A percentile compares a stretch with the other conserved stretches of the same genome.
Conservation (phyloP, 441 rosid genomes). For the Daphne laureola region DNA sequence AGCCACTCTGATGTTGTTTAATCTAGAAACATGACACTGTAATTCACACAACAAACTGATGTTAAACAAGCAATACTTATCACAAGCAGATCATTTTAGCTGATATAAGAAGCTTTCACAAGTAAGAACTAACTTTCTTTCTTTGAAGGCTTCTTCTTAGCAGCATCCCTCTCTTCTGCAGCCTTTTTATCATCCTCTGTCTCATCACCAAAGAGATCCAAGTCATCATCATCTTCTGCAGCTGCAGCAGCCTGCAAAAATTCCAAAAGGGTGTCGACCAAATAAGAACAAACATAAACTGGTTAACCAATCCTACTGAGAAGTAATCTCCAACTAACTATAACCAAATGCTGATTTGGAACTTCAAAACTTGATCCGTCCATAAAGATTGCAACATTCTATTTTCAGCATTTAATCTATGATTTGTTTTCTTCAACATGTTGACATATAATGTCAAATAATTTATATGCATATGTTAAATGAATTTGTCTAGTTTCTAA, state of each 20-base stretch:
- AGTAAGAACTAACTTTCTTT: conserved; percentile 39
- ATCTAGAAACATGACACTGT: too few species aligned
- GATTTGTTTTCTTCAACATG: too few species aligned
- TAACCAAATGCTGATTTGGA: too few species aligned
- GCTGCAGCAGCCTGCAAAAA: conserved; percentile 37
- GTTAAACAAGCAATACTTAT: background rate
- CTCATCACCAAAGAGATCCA: conserved; percentile 74
- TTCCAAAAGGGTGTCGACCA: background rate
- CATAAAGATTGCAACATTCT: too few species aligned
- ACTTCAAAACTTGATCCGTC: too few species aligned
- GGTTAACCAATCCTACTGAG: too few species aligned
- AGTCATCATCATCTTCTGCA: conserved; percentile 54
- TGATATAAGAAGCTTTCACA: background rate
- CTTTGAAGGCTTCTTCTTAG: conserved; percentile 43
- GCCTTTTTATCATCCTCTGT: conserved; percentile 74
- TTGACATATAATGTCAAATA: too few species aligned
- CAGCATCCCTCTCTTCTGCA: conserved; percentile 61
- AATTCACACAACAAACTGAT: background rate
- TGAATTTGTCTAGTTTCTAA: too few species aligned
- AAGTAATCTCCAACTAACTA: too few species aligned
- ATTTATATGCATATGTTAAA: too few species aligned
- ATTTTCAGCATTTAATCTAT: too few species aligned
- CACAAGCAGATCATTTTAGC: background rate
- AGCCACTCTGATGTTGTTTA: too few species aligned
- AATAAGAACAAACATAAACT: background rate